Base-by-base conservation (phyloP, 257 asterid genomes). In the Ophiorrhiza pumila region DNA sequence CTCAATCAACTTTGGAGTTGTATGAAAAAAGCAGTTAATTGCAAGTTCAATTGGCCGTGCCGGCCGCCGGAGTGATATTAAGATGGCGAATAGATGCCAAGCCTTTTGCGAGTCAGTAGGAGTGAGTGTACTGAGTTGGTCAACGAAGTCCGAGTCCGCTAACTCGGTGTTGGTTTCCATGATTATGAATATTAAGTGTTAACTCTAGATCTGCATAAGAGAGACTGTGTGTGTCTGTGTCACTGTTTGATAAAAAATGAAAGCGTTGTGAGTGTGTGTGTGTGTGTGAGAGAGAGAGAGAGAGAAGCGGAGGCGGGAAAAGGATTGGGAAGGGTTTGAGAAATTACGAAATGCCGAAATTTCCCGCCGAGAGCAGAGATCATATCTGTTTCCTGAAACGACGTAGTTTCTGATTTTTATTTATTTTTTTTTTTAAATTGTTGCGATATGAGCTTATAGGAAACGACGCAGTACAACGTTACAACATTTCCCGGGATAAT, bases 1-100 rank as follows among this genome's bases (percentile, higher is more conserved):
- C 37, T 72, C 81, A n/a, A 92, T 69, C 68, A 74, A 75, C 20
- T 82, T 79, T 11, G 91, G 88, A 43, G 86, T 68, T 41, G 74
- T 50, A 69, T 45, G 8, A 63, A 77, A 82, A 53, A 76, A 73
- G 79, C 81, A 82, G 45, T 47, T 77, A 39, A 80, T 69, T 0
- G 91, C 82, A 22, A 92, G 83, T 52, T 92, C 96, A 20, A 76
- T 29, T 0, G 86, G 83, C 32, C 22, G 77, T 47, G 74, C 81
- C 20, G 95, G 96, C 43, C 85, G 77, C 35, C 91, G 82, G 58
- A 68, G 68, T 35, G 83, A 49, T 69, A 90, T 69, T 68, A 92
- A 69, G 46, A 83, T 85, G 18, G 86, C 86, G 75, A 82, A 72
- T 29, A 92, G 74, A n/a, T 83, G 83, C 98, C 98, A 92, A 29